Percentiles rank a stretch among this genome's conserved stretches.
Conservation (phyloP, 352 stramenopile genomes). For the Pythium dissotocum region DNA sequence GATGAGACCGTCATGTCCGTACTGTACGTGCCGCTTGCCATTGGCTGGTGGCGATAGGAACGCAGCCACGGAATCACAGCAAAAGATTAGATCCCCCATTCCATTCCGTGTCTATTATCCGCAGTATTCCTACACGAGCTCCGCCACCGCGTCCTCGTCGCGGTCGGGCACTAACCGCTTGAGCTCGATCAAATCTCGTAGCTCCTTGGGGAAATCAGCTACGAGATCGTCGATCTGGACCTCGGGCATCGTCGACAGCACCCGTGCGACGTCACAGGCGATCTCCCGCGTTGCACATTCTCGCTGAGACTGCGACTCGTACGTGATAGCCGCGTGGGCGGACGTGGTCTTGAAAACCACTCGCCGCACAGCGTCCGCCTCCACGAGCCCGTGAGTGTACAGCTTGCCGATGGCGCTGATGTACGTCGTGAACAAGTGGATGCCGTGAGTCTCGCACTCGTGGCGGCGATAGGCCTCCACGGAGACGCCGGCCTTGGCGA, state of each 20-base stretch:
- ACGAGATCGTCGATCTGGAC: constrained; percentile 54
- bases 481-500: constrained; percentile 19
- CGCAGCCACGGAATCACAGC: neutral
- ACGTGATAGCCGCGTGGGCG: constrained; percentile 61
- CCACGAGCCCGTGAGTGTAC: constrained; percentile 50
- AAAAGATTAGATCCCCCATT: neutral
- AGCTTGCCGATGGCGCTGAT: constrained; percentile 70
- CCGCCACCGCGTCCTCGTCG: constrained; percentile 10
- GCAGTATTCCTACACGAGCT: neutral
- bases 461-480: constrained; percentile 50
- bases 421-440: constrained; percentile 78
- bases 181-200: constrained; percentile 30
- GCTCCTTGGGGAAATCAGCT: constrained; percentile 47
- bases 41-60: neutral
- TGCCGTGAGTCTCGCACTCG: constrained; percentile 64
- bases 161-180: constrained; percentile 12
- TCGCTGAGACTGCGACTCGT: constrained; percentile 60
- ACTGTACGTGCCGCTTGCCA: neutral
- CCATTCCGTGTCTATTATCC: neutral
- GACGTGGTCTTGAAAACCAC: constrained; percentile 62
- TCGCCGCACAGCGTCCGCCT: constrained; percentile 50
- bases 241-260: constrained; percentile 56
- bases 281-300: constrained; percentile 61
- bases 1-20: neutral
- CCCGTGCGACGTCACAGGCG: constrained; percentile 50